Base-by-base conservation (phyloP, 1,284 basidiomycete species). In the Leccinum colubrinum region DNA sequence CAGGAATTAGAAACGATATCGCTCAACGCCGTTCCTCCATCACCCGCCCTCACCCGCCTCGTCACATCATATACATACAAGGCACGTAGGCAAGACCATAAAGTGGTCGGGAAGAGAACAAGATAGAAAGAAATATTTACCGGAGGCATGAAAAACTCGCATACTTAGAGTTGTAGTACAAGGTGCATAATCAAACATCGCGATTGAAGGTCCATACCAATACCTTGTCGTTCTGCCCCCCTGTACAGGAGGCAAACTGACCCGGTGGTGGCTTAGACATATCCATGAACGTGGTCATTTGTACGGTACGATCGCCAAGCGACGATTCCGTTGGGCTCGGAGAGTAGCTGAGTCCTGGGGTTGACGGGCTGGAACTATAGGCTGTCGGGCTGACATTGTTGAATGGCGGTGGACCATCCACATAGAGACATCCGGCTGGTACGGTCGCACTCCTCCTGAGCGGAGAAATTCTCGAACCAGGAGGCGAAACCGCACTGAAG, bases 241-340 rank as follows among this genome's bases (percentile, higher is more conserved):
- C 68, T 15, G 51, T 39, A 15, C 68, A 70, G 61, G 67, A 58
- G 64, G 69, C 66, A 69, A 69, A 74, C 74, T 70, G 68, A 68
- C 65, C 65, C n/a, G 67, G 66, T 33, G 68, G 66, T 56, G 68
- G 72, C 41, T 68, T 76, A 20, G 66, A 68, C 27, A 78, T 72
- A 60, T 85, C 84, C 65, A 79, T 72, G 59, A 83, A 83, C 0
- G 71, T 76, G 7, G 78, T 71, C 80, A 85, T 81, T 64, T 85
- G 84, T 20, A 85, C 75, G 0, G 83, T 86, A 17, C 78, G 78
- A 64, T 85, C 83, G 35, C 81, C 82, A 52, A 76, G 68, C 3
- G 82, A 83, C 0, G 81, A 85, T 60, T 83, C 83, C 2, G 83
- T 84, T 1, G 83, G 80, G 0, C 82, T 80, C 0, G 85, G 85